These are phyloP conservation scores for Botryotinia convoluta DNA, from an alignment of 2,329 filamentous ascomycete species.

Conservation along the genomic window DNA sequence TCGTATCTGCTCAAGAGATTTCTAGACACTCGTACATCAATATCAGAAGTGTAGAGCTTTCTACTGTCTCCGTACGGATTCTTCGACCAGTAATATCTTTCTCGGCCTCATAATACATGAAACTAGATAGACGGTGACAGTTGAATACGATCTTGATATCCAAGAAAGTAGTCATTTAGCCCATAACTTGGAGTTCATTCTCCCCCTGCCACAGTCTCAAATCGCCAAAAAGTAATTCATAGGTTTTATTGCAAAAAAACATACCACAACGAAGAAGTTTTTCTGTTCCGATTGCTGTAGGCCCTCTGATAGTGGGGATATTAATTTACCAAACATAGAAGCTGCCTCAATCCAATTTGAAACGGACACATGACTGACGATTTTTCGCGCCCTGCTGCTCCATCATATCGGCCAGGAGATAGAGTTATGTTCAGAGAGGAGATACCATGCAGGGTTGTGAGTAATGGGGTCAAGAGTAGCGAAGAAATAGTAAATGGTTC, in stretches of 20 bases:
- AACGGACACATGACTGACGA: neutral
- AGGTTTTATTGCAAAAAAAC: neutral
- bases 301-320: neutral
- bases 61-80: neutral
- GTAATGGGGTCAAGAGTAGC: neutral
- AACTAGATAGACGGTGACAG: neutral
- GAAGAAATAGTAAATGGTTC: neutral
- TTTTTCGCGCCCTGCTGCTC: neutral
- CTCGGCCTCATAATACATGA: neutral
- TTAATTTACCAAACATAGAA: neutral
- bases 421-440: neutral
- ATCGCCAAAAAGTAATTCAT: neutral
- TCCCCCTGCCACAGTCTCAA: neutral
- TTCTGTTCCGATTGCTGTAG: neutral
- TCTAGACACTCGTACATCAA: neutral
- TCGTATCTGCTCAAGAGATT: neutral
- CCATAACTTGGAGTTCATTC: neutral
- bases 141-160: neutral
- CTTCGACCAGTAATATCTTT: neutral
- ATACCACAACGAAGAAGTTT: neutral
- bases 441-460: neutral
- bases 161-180: neutral
- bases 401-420: neutral
- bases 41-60: neutral
- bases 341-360: neutral